Evolutionary conservation across 2,329 filamentous ascomycete species (phyloP).

Genomic region (Aspergillus brunneoviolaceus): DNA sequence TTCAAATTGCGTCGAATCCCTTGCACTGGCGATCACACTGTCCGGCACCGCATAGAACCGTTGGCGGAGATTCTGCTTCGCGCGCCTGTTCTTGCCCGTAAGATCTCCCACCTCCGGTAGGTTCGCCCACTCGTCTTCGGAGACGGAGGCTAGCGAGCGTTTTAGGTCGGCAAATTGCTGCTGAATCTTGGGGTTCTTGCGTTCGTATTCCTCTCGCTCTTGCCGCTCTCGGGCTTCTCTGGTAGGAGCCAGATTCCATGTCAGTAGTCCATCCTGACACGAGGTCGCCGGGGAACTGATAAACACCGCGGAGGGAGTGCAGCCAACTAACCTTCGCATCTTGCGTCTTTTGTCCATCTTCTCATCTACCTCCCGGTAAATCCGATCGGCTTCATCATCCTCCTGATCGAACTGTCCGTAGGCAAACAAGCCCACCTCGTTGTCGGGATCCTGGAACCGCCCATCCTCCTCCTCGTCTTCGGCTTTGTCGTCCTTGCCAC

Average conservation of each 20-base stretch:
- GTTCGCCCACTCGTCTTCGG: constrained; percentile 94
- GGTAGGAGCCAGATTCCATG: neutral
- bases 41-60: constrained; percentile 96
- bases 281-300: neutral
- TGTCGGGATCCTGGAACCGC: constrained; percentile 92
- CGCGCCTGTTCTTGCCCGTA: constrained; percentile 87
- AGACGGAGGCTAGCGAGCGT: constrained; percentile 79
- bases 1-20: constrained; percentile 76
- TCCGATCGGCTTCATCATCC: constrained; percentile 94
- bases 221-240: constrained; percentile 92
- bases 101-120: constrained; percentile 94
- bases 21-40: constrained; percentile 84
- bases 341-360: constrained; percentile 91
- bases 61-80: constrained; percentile 77
- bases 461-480: constrained; percentile 74
- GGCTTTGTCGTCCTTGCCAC: constrained; percentile 60
- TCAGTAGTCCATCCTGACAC: neutral
- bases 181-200: constrained; percentile 96
- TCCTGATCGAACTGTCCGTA: constrained; percentile 96
- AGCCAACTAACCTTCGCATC: constrained; percentile 72
- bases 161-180: constrained; percentile 97
- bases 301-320: constrained; percentile 39
- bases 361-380: constrained; percentile 94
- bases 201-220: constrained; percentile 92
- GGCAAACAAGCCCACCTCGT: constrained; percentile 92